Base-by-base conservation (phyloP, 495 filamentous ascomycete genomes). In the Podospora pseudocomata region DNA sequence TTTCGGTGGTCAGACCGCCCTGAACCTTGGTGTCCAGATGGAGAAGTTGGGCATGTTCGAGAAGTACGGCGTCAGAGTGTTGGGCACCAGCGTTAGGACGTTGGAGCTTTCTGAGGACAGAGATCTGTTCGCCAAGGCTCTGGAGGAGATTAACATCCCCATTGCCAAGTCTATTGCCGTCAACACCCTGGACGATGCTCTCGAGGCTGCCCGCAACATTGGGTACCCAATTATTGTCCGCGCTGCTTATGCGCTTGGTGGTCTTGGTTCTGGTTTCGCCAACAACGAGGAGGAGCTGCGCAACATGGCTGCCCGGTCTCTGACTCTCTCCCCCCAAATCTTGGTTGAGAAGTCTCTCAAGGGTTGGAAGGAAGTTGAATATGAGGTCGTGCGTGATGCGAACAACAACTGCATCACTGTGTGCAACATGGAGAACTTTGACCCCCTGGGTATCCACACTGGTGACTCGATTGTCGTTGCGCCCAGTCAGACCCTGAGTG, bases 361-460 rank as follows among this genome's bases (percentile, higher is more conserved):
- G 80, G 95, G 95, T 60, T 99, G 95, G 95, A 99, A 99, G 80
- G 95, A 99, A 78, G 93, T 97, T 65, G 95, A 99, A 76, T 99
- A 99, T 79, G 95, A 99, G 71, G 95, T 99, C 61, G 95, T 99
- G 49, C 91, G 95, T 70, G 95, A 99, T 85, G 91, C 89, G 56
- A 88, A 91, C 67, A 93, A 99, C 81, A 99, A 99, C 85, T 99
- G 95, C 81, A 98, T 99, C 78, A 99, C 95, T 6, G 95, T 99
- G 70, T 99, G 95, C 82, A 99, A 99, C 83, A 99, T 99, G 95
- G 95, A 99, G 81, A 99, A 99, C 79, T 98, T 99, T 71, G 95
- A 99, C 80, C 95, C 95, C 69, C 89, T 99, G 34, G 95, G 95
- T 74, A 97, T 98, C 66, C 95, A 99, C 75, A 99, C 95, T 9